phyloP scores from a whole-genome alignment of 1,284 basidiomycete genomes.

The Ceratobasidium sp. region DNA sequence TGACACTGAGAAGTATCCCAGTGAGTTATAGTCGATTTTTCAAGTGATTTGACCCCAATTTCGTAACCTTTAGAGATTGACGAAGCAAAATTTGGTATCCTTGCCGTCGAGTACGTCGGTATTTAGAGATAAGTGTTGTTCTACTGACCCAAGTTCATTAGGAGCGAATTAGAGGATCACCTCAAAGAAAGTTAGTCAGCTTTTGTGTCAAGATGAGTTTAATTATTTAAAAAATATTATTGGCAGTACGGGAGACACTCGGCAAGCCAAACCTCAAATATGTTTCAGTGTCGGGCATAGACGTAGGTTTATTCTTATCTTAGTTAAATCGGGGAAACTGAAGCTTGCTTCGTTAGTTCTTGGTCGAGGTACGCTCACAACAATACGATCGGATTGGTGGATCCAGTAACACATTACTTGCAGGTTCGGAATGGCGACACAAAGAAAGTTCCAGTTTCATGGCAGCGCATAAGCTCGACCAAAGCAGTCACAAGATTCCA shows the following conservation, averaged over 20 bases:
- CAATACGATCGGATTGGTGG: neutral
- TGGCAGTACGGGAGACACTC: conserved; percentile 75
- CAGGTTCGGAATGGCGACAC: conserved; percentile 81
- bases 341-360: conserved; percentile 21
- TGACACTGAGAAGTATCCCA: conserved; percentile 76
- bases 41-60: conserved; percentile 54
- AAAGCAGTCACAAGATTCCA: conserved; percentile 83
- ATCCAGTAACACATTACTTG: conserved; percentile 71
- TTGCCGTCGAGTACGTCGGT: conserved; percentile 47
- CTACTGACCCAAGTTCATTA: conserved; percentile 61
- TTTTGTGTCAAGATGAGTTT: neutral
- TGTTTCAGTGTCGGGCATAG: conserved; percentile 71
- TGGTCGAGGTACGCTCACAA: conserved; percentile 30
- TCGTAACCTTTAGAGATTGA: conserved; percentile 50
- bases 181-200: conserved; percentile 68
- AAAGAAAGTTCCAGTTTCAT: conserved; percentile 78
- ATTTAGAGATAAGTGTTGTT: conserved; percentile 33
- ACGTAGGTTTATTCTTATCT: conserved; percentile 60
- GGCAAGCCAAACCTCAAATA: conserved; percentile 83
- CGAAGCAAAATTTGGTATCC: conserved; percentile 38
- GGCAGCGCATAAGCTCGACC: conserved; percentile 86
- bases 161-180: conserved; percentile 79
- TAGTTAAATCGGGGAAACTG: neutral
- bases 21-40: conserved; percentile 58
- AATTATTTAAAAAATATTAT: neutral